These are phyloP conservation scores for Vitis hybrid DNA, from an alignment of 177 flowering plant species.

Conservation along the genomic window DNA sequence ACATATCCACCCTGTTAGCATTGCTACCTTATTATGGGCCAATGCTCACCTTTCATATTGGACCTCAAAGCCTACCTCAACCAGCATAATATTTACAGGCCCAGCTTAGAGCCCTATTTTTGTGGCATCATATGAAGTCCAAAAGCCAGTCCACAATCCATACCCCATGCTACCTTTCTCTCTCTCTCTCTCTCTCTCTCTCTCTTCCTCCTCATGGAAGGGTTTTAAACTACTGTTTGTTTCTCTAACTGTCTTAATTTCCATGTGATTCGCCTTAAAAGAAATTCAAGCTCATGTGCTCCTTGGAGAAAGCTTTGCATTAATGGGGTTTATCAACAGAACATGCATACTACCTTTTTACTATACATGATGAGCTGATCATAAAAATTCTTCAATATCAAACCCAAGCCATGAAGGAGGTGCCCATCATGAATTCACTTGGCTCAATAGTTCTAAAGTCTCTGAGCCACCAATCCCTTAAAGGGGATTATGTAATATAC, in stretches of 20 bases:
- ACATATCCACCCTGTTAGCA: too few species aligned
- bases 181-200: background rate
- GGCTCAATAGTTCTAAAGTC: too few species aligned
- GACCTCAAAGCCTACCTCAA: too few species aligned
- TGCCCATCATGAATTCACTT: too few species aligned
- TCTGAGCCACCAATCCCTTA: too few species aligned
- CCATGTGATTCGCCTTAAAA: slow-evolving; percentile 15
- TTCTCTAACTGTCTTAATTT: background rate
- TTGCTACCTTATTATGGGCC: too few species aligned
- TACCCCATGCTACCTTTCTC: too few species aligned
- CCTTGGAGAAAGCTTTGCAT: slow-evolving; percentile 26
- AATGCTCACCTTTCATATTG: too few species aligned
- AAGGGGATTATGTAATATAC: too few species aligned
- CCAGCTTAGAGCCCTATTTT: background rate
- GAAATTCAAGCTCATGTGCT: slow-evolving; percentile 16
- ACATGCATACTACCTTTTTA: slow-evolving; percentile 11
- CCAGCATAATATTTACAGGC: too few species aligned
- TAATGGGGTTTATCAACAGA: slow-evolving; percentile 4
- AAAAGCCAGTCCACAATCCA: background rate
- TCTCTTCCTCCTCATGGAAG: background rate
- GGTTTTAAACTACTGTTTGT: background rate
- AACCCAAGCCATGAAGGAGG: too few species aligned
- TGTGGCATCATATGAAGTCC: background rate
- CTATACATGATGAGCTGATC: background rate
- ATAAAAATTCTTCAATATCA: background rate